Evolutionary conservation across 2,329 filamentous ascomycete species (phyloP).

Genomic region (Pseudocercospora vitis): DNA sequence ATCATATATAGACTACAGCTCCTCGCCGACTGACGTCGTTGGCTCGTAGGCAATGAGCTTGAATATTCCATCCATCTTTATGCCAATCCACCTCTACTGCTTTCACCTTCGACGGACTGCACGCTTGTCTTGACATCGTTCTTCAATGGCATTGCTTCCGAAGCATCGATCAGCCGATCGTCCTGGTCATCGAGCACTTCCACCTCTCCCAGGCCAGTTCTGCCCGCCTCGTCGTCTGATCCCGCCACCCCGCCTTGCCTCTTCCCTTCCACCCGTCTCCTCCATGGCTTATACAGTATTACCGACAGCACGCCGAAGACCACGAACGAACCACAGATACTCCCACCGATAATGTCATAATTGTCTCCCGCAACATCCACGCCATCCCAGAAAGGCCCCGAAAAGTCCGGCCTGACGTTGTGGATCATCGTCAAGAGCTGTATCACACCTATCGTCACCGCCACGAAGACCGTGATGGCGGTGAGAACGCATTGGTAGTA

Average conservation of each 20-base stretch:
- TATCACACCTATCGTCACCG: conserved; percentile 79
- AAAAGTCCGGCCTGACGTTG: conserved; percentile 67
- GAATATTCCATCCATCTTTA: neutral
- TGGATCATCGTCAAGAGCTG: conserved; percentile 78
- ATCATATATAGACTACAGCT: conserved; percentile 2
- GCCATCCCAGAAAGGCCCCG: conserved; percentile 86
- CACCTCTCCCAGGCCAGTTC: conserved; percentile 10
- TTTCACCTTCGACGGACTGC: conserved; percentile 17
- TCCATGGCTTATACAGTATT: conserved; percentile 77
- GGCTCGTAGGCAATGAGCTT: neutral
- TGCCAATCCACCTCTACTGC: neutral
- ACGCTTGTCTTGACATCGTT: conserved; percentile 17
- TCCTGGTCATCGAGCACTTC: conserved; percentile 17
- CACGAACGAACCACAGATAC: conserved; percentile 82
- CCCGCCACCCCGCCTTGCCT: conserved; percentile 8
- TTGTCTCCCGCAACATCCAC: conserved; percentile 73
- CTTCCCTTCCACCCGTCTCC: conserved; percentile 54
- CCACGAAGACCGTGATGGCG: conserved; percentile 77
- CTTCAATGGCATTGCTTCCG: conserved; percentile 2
- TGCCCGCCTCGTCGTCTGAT: conserved; percentile 7
- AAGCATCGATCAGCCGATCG: conserved; percentile 15
- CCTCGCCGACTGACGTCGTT: neutral
- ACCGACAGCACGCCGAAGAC: conserved; percentile 73
- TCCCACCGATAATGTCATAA: conserved; percentile 82
- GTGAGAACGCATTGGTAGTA: conserved; percentile 93